phyloP scores from a whole-genome alignment of 164 flowering plant genomes.

The Nymphaea colorata region DNA sequence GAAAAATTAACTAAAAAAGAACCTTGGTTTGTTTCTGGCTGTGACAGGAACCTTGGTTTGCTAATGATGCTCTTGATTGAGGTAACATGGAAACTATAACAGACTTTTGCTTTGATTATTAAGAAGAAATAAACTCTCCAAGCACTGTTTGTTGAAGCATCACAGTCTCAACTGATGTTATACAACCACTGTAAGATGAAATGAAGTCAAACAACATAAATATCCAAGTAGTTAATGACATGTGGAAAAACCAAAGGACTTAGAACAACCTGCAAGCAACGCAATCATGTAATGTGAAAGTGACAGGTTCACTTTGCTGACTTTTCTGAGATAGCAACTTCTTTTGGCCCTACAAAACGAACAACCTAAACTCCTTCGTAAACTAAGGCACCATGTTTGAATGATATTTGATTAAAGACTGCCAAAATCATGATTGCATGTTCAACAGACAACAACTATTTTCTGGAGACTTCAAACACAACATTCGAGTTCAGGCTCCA shows the following conservation, averaged over 20 bases:
- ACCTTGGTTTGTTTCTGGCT: too few species aligned
- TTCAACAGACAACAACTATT: too few species aligned
- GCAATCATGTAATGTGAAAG: slow-evolving; percentile 87
- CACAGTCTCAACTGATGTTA: slow-evolving; percentile 77
- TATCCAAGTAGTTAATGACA: too few species aligned
- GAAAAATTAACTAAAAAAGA: too few species aligned
- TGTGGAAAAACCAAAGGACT: neutral
- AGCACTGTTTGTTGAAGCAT: slow-evolving; percentile 64
- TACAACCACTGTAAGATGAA: too few species aligned
- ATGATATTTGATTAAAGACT: too few species aligned
- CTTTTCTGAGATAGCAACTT: slow-evolving; percentile 29
- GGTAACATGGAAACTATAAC: slow-evolving; percentile 83
- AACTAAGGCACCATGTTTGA: too few species aligned
- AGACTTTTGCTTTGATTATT: slow-evolving; percentile 37
- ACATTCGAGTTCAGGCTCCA: too few species aligned
- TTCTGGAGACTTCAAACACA: too few species aligned
- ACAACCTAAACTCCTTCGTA: neutral
- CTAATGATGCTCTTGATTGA: slow-evolving; percentile 13
- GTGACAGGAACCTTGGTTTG: too few species aligned
- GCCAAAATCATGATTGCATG: too few species aligned
- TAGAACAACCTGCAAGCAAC: slow-evolving; percentile 79
- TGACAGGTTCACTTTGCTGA: slow-evolving; percentile 54
- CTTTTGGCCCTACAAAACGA: slow-evolving; percentile 12
- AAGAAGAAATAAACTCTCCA: slow-evolving; percentile 76
- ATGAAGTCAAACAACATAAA: too few species aligned